These are phyloP conservation scores for Heliamphora pulchella DNA, from an alignment of 179 eudicot species.

Conservation along the genomic window DNA sequence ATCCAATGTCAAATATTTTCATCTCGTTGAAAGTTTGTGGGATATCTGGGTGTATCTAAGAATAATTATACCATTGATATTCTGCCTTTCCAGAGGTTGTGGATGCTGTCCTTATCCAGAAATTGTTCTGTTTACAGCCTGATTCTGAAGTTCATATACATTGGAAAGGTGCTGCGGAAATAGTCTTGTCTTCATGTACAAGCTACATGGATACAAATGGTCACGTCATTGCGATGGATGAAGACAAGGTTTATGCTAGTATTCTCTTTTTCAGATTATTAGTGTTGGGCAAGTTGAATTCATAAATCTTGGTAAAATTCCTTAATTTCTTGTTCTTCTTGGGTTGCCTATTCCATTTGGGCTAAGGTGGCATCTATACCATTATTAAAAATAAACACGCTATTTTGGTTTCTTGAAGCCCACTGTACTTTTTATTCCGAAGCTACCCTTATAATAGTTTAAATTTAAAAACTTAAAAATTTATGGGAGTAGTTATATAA, in stretches of 20 bases:
- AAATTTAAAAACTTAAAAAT: no score
- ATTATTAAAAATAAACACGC: no score
- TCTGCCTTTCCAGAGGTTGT: not conserved
- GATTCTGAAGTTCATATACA: constrained; percentile 61
- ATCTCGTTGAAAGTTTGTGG: not conserved
- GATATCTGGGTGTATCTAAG: not conserved
- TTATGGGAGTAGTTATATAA: no score
- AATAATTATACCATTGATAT: not conserved
- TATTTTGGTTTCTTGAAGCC: no score
- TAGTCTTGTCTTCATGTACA: constrained; percentile 64
- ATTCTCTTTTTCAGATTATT: not conserved
- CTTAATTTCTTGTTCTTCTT: not conserved
- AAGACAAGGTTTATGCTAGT: constrained; percentile 47
- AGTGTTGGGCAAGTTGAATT: not conserved
- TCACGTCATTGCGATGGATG: constrained; percentile 39
- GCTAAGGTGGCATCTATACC: no score
- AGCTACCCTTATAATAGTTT: no score
- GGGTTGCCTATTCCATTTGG: not conserved
- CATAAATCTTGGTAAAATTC: not conserved
- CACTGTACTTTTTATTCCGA: no score
- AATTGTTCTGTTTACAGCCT: constrained; percentile 34
- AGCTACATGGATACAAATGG: constrained; percentile 52
- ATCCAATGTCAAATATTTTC: no score
- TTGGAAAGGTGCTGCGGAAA: constrained; percentile 98
- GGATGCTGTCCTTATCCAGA: constrained; percentile 32